phyloP scores from a whole-genome alignment of 2,329 filamentous ascomycete species.

The Chaetothyriales sp. region DNA sequence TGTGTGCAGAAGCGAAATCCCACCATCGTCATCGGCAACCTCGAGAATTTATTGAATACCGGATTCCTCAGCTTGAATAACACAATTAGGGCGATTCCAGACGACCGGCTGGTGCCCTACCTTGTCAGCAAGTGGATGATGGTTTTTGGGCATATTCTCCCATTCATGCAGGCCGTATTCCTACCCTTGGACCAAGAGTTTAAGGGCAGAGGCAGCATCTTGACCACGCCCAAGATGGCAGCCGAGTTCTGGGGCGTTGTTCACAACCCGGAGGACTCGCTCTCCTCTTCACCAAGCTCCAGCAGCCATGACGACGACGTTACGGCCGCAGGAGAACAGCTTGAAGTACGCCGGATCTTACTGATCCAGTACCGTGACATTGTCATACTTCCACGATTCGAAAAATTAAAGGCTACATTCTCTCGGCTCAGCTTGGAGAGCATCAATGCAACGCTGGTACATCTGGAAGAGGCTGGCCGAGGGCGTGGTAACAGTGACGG shows the following conservation, averaged over 20 bases:
- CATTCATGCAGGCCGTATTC: constrained; percentile 91
- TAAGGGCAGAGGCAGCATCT: constrained; percentile 63
- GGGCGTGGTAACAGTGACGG: constrained; percentile 18
- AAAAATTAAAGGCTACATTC: constrained; percentile 76
- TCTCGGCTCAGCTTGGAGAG: constrained; percentile 78
- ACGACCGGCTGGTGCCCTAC: constrained; percentile 77
- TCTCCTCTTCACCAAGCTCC: constrained; percentile 19
- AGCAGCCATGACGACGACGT: constrained; percentile 13
- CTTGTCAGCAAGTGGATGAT: constrained; percentile 90
- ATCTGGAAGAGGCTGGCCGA: constrained; percentile 21
- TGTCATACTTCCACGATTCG: constrained; percentile 76
- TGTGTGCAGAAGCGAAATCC: constrained; percentile 47
- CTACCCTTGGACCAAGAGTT: constrained; percentile 88
- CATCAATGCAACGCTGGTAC: constrained; percentile 38
- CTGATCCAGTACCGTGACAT: constrained; percentile 77
- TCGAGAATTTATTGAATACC: constrained; percentile 46
- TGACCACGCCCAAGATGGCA: constrained; percentile 56
- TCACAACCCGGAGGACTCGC: constrained; percentile 29
- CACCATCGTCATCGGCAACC: constrained; percentile 45
- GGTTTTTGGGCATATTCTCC: constrained; percentile 77
- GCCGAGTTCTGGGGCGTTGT: constrained; percentile 80
- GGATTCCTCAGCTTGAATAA: constrained; percentile 80
- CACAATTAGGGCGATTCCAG: constrained; percentile 59
- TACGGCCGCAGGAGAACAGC: constrained; percentile 39
- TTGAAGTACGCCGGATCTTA: constrained; percentile 80